phyloP scores from a whole-genome alignment of 768 basidiomycete species.

The Auricularia heimuer region DNA sequence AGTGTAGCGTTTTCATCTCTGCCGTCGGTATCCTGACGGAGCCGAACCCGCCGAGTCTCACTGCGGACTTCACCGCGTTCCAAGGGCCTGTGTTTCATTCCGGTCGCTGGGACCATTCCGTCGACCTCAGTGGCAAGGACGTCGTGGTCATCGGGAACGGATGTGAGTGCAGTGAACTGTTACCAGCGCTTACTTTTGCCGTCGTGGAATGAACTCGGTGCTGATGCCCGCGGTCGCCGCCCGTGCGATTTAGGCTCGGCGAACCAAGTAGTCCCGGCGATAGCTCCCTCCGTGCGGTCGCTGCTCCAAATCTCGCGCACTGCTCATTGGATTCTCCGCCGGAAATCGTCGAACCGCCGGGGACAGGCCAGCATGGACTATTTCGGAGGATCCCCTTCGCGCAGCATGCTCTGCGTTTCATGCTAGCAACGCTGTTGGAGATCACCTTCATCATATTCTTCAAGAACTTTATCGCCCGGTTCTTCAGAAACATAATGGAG shows the following conservation, averaged over 20 bases:
- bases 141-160: constrained; percentile 18
- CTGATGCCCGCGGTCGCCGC: no score
- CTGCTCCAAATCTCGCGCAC: constrained; percentile 15
- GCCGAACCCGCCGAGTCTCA: neutral
- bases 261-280: constrained; percentile 13
- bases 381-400: constrained; percentile 8
- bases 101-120: constrained; percentile 11
- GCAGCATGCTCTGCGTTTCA: neutral
- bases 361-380: no score
- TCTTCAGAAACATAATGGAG: neutral
- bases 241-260: constrained; percentile 8
- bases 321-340: constrained; percentile 12
- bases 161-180: constrained; percentile 6
- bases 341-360: neutral
- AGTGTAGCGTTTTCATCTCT: neutral
- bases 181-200: no score
- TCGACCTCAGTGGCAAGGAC: constrained; percentile 13
- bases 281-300: constrained; percentile 6
- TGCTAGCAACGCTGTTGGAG: neutral
- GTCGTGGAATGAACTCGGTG: no score
- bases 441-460: constrained; percentile 1
- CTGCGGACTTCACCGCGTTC: constrained; percentile 10
- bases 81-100: constrained; percentile 15
- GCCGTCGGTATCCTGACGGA: neutral
- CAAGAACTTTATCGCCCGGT: neutral